These are phyloP conservation scores for Sideroxylon spinosum DNA, from an alignment of 179 eudicot genomes.

Conservation along the genomic window DNA sequence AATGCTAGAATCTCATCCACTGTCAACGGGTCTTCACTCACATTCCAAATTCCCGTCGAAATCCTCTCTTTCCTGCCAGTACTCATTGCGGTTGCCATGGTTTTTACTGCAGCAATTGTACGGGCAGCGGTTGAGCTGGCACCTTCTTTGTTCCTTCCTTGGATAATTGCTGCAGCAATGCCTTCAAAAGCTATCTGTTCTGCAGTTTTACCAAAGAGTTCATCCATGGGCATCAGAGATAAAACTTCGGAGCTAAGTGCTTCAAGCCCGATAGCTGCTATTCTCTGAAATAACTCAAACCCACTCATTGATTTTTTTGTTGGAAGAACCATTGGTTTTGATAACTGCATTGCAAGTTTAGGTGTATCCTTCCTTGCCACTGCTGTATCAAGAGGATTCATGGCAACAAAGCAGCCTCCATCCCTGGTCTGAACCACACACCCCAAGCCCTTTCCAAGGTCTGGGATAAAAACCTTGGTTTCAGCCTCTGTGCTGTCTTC, in stretches of 20 bases:
- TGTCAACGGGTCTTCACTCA: slow-evolving; percentile 55
- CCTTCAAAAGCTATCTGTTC: slow-evolving; percentile 97
- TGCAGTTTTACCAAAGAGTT: slow-evolving; percentile 76
- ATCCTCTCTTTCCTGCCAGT: slow-evolving; percentile 73
- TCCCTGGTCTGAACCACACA: slow-evolving; percentile 79
- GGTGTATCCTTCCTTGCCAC: slow-evolving; percentile 65
- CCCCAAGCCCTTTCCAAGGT: slow-evolving; percentile 92
- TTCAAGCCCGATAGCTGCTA: slow-evolving; percentile 73
- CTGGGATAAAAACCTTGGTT: slow-evolving; percentile 55
- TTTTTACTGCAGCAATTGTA: slow-evolving; percentile 58
- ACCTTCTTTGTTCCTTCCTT: slow-evolving; percentile 87
- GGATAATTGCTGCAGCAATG: slow-evolving; percentile 78
- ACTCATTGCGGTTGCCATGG: slow-evolving; percentile 64
- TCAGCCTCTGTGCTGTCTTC: slow-evolving; percentile 38
- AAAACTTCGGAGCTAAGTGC: slow-evolving; percentile 53
- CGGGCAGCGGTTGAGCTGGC: slow-evolving; percentile 94
- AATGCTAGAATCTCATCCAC: slow-evolving; percentile 66
- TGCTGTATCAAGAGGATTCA: slow-evolving; percentile 60
- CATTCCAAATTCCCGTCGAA: slow-evolving; percentile 81
- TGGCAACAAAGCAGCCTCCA: slow-evolving; percentile 77
- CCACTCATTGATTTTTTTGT: slow-evolving; percentile 40
- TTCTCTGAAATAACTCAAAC: slow-evolving; percentile 67
- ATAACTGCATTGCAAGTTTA: slow-evolving; percentile 84
- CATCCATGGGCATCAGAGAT: slow-evolving; percentile 73
- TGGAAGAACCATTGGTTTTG: slow-evolving; percentile 64